A percentile compares a stretch with the other conserved stretches of the same genome.
These are phyloP conservation scores for Fusarium lyarnte DNA, from an alignment of 2,329 filamentous ascomycete species.

Conservation along the genomic window DNA sequence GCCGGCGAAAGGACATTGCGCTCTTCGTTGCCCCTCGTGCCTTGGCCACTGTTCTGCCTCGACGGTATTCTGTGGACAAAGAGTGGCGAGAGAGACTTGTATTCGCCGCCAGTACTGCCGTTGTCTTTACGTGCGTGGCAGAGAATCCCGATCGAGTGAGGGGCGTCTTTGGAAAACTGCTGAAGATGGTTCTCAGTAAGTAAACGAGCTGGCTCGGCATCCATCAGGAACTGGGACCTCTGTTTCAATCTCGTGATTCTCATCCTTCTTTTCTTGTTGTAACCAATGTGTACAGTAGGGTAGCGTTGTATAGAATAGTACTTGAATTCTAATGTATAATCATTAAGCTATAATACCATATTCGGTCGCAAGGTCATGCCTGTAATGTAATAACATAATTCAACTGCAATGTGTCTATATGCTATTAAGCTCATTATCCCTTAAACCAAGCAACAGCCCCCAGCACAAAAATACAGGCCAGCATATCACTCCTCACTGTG, in stretches of 20 bases:
- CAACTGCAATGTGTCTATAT: slow-evolving; percentile 10
- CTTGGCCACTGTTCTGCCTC: slow-evolving; percentile 76
- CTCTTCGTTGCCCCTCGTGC: slow-evolving; percentile 85
- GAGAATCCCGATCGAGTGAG: slow-evolving; percentile 72
- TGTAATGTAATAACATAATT: neutral
- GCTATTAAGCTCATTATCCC: slow-evolving; percentile 25
- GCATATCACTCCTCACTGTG: slow-evolving; percentile 76
- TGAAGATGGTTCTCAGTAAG: slow-evolving; percentile 59
- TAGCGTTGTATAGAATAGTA: neutral
- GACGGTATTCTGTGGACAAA: slow-evolving; percentile 70
- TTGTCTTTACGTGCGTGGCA: slow-evolving; percentile 73
- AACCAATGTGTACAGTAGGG: neutral
- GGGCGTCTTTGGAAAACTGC: slow-evolving; percentile 72
- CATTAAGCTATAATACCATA: neutral
- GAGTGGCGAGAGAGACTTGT: slow-evolving; percentile 73
- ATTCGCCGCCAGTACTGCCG: slow-evolving; percentile 74
- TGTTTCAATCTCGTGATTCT: neutral
- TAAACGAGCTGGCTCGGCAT: slow-evolving; percentile 29
- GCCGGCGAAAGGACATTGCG: slow-evolving; percentile 76
- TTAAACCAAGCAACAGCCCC: slow-evolving; percentile 63
- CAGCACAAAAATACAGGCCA: slow-evolving; percentile 80
- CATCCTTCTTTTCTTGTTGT: neutral
- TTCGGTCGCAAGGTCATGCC: neutral
- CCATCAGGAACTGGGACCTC: neutral
- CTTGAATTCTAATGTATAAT: slow-evolving; percentile 24